These are phyloP conservation scores for Hysterangium stoloniferum DNA, from an alignment of 768 basidiomycete species.

Conservation along the genomic window DNA sequence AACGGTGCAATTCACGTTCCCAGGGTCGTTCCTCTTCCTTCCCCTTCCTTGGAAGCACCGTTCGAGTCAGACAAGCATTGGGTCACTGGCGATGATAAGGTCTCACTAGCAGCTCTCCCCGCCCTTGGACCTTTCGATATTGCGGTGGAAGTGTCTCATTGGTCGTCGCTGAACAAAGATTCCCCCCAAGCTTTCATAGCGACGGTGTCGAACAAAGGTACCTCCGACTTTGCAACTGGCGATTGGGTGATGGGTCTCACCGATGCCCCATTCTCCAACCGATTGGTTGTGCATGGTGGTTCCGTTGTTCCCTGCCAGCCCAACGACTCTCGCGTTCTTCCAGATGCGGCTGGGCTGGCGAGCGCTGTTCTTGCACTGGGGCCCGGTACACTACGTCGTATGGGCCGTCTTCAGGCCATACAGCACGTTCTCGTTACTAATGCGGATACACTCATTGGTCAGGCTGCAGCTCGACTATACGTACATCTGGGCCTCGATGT, in stretches of 20 bases:
- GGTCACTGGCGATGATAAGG: conserved; percentile 6
- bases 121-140: conserved; percentile 6
- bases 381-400: conserved; percentile 14
- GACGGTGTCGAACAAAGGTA: conserved; percentile 1
- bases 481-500: conserved; percentile 3
- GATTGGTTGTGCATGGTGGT: conserved; percentile 4
- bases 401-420: conserved; percentile 12
- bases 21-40: conserved; percentile 22
- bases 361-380: conserved; percentile 17
- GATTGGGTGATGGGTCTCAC: conserved; percentile 18
- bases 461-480: conserved; percentile 2
- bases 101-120: conserved; percentile 3
- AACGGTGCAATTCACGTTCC: conserved; percentile 24
- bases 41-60: conserved; percentile 2
- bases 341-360: conserved; percentile 16
- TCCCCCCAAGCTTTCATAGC: conserved; percentile 7
- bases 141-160: conserved; percentile 10
- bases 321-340: neutral
- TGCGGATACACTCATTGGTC: conserved; percentile 6
- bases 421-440: conserved; percentile 9
- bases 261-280: conserved; percentile 53
- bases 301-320: conserved; percentile 8
- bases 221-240: neutral
- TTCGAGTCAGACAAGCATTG: conserved; percentile 13
- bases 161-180: conserved; percentile 7